A percentile compares a stretch with the other conserved stretches of the same genome.
Conservation (phyloP, 2,329 filamentous ascomycete species). For the Cladobotryum mycophilum region DNA sequence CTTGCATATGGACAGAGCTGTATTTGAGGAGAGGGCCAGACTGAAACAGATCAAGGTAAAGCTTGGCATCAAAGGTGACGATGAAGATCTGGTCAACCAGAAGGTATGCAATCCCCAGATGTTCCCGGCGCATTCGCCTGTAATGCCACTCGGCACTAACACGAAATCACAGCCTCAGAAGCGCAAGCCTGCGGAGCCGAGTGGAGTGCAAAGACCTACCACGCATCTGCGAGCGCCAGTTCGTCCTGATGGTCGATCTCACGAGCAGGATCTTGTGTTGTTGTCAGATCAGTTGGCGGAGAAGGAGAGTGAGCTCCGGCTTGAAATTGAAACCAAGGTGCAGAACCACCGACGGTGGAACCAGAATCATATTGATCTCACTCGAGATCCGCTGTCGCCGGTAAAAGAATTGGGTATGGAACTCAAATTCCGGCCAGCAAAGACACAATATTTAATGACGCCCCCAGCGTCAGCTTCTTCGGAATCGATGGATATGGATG, state of each 20-base stretch:
- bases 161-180: conserved; percentile 56
- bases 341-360: conserved; percentile 91
- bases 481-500: conserved; percentile 52
- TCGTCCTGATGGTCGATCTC: conserved; percentile 61
- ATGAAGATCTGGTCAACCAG: conserved; percentile 91
- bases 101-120: conserved; percentile 51
- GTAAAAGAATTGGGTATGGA: conserved; percentile 58
- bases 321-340: conserved; percentile 80
- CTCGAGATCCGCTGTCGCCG: conserved; percentile 76
- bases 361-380: conserved; percentile 80
- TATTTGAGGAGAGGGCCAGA: conserved; percentile 76
- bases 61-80: conserved; percentile 83
- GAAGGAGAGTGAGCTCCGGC: conserved; percentile 72
- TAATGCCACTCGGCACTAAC: conserved; percentile 27
- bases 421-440: conserved; percentile 62
- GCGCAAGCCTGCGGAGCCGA: conserved; percentile 56
- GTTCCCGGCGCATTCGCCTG: not conserved
- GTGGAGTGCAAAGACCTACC: conserved; percentile 55
- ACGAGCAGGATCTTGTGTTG: conserved; percentile 72
- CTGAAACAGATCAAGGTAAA: conserved; percentile 86
- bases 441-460: conserved; percentile 64
- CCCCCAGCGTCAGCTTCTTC: conserved; percentile 52
- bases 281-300: conserved; percentile 73
- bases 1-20: conserved; percentile 63
- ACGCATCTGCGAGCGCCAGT: conserved; percentile 63